Evolutionary conservation across 225 moss, liverwort and hornwort species (phyloP).

Genomic region (Bryoerythrophyllum caledonicum): DNA sequence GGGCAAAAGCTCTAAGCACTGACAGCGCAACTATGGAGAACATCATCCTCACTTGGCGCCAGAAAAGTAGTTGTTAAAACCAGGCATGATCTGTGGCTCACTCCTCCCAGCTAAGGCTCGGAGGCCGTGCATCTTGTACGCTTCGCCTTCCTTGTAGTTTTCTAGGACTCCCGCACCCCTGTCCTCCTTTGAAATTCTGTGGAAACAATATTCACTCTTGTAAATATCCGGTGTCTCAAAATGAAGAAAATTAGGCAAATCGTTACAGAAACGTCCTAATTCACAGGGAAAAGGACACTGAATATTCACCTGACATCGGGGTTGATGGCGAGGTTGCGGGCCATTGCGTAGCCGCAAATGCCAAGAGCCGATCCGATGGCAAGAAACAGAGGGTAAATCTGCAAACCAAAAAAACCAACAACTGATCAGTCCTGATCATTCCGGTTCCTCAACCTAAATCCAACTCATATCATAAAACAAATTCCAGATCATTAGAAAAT

Average conservation of each 20-base stretch:
- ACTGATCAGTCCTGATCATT: not conserved
- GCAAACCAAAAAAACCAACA: slow-evolving; percentile 17
- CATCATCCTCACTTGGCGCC: slow-evolving; percentile 43
- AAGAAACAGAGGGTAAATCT: slow-evolving; percentile 87
- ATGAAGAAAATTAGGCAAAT: not conserved
- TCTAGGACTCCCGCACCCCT: slow-evolving; percentile 87
- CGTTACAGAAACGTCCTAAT: no score
- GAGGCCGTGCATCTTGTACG: slow-evolving; percentile 73
- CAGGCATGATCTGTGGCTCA: slow-evolving; percentile 82
- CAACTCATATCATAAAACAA: not conserved
- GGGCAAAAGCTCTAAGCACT: slow-evolving; percentile 22
- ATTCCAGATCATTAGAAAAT: not conserved
- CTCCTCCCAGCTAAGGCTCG: slow-evolving; percentile 42
- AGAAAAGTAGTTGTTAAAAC: slow-evolving; percentile 78
- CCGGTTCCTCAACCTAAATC: not conserved
- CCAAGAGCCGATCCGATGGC: slow-evolving; percentile 84
- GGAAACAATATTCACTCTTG: not conserved
- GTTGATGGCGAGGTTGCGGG: slow-evolving; percentile 89
- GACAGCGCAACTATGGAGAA: slow-evolving; percentile 9
- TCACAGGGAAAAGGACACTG: not conserved
- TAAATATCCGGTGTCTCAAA: not conserved
- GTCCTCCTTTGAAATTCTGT: slow-evolving; percentile 89
- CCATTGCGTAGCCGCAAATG: slow-evolving; percentile 75
- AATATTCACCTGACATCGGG: slow-evolving; percentile 83
- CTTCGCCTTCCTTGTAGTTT: slow-evolving; percentile 85